A percentile compares a stretch with the other conserved stretches of the same genome.
phyloP scores from a whole-genome alignment of 1,284 basidiomycete species.

The Papiliotrema laurentii region DNA sequence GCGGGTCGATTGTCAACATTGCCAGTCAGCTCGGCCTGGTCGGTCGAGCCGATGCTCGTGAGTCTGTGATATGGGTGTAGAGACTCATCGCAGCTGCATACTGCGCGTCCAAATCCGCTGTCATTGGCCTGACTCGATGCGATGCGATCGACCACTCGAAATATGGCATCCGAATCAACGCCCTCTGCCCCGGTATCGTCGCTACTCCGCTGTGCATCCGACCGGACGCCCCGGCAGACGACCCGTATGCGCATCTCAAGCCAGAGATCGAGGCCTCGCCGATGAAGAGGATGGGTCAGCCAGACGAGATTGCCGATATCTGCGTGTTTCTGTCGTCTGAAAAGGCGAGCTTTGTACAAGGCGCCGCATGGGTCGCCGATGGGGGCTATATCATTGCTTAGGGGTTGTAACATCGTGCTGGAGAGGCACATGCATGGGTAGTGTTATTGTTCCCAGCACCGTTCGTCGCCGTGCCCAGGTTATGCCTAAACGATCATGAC shows the following conservation, averaged over 20 bases:
- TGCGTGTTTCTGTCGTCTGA: slow-evolving; percentile 23
- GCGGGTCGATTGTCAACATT: slow-evolving; percentile 2
- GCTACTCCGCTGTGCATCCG: slow-evolving; percentile 17
- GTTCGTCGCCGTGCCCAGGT: no score
- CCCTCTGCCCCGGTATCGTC: slow-evolving; percentile 20
- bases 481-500: no score
- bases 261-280: slow-evolving; percentile 17
- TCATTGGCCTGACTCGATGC: slow-evolving; percentile 21
- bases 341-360: slow-evolving; percentile 30
- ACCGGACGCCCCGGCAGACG: not conserved
- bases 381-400: slow-evolving; percentile 32
- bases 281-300: slow-evolving; percentile 22
- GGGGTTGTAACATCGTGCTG: no score
- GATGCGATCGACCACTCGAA: slow-evolving; percentile 21
- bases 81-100: slow-evolving; percentile 13
- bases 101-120: slow-evolving; percentile 18
- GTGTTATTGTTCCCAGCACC: no score
- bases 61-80: slow-evolving; percentile 3
- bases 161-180: slow-evolving; percentile 19
- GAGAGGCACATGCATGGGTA: no score
- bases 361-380: slow-evolving; percentile 29
- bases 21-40: slow-evolving; percentile 8
- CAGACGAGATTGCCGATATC: slow-evolving; percentile 33
- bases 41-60: slow-evolving; percentile 18
- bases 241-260: slow-evolving; percentile 1